These are phyloP conservation scores for Botrytis fabae DNA, from an alignment of 2,329 filamentous ascomycete species.

Conservation along the genomic window DNA sequence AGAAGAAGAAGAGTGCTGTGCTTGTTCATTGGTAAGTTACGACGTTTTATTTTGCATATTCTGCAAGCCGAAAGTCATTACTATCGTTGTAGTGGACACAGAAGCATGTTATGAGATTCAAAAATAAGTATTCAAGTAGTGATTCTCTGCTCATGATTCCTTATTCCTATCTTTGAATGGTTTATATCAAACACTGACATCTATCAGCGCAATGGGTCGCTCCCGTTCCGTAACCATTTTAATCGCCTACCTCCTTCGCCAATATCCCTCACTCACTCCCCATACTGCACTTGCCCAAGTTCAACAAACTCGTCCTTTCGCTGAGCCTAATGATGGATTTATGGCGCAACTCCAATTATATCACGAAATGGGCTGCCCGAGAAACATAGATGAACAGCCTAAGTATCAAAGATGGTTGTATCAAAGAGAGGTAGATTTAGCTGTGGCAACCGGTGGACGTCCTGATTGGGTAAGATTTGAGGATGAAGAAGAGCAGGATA, in stretches of 20 bases:
- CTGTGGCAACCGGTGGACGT: slow-evolving; percentile 72
- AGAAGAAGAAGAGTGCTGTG: slow-evolving; percentile 54
- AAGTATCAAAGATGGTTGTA: slow-evolving; percentile 80
- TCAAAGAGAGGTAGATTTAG: slow-evolving; percentile 63
- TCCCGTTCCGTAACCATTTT: slow-evolving; percentile 85
- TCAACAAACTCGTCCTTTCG: slow-evolving; percentile 69
- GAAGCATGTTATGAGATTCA: neutral
- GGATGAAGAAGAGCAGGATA: slow-evolving; percentile 55
- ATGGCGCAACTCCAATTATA: slow-evolving; percentile 86
- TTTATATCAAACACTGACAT: slow-evolving; percentile 23
- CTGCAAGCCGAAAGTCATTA: neutral
- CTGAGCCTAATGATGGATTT: slow-evolving; percentile 89
- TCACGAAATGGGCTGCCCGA: slow-evolving; percentile 81
- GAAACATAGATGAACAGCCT: slow-evolving; percentile 65
- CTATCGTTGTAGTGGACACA: neutral
- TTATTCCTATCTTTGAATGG: neutral
- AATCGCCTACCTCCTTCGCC: slow-evolving; percentile 81
- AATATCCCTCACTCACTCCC: slow-evolving; percentile 51
- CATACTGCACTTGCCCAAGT: slow-evolving; percentile 67
- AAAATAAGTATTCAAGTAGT: neutral
- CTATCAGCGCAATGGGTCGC: slow-evolving; percentile 85
- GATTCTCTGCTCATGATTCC: neutral
- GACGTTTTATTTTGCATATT: slow-evolving; percentile 25
- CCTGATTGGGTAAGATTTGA: slow-evolving; percentile 82
- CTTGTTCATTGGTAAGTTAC: slow-evolving; percentile 68